Percentiles rank a stretch among this genome's conserved stretches.
Evolutionary conservation across 768 basidiomycete species (phyloP).

Genomic region (Termitomyces sp.): DNA sequence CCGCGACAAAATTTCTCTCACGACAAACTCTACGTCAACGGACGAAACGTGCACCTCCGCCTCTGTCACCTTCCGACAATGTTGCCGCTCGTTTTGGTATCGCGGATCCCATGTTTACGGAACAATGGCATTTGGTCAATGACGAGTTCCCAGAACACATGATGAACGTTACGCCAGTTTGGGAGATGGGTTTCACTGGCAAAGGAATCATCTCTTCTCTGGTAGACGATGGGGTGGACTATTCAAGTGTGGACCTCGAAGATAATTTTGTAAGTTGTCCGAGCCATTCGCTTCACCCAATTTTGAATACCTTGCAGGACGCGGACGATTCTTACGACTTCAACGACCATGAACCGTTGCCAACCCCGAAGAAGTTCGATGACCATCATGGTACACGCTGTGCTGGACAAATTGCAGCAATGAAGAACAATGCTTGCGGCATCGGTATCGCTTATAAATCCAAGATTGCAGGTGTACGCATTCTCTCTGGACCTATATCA

Average conservation of each 20-base stretch:
- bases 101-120: conserved; percentile 73
- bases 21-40: conserved; percentile 66
- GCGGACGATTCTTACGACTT: conserved; percentile 91
- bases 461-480: conserved; percentile 91
- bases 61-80: conserved; percentile 31
- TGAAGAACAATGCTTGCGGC: conserved; percentile 90
- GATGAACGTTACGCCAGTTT: conserved; percentile 92
- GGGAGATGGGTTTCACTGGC: conserved; percentile 90
- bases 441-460: conserved; percentile 91
- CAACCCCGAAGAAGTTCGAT: conserved; percentile 82
- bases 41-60: conserved; percentile 75
- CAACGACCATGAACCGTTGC: conserved; percentile 87
- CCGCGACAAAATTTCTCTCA: conserved; percentile 58
- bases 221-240: conserved; percentile 95
- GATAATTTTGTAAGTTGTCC: conserved; percentile 80
- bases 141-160: conserved; percentile 63
- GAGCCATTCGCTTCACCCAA: neutral
- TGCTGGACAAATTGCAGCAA: conserved; percentile 94
- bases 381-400: conserved; percentile 98
- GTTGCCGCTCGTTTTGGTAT: conserved; percentile 34
- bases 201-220: conserved; percentile 83
- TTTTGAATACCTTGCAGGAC: conserved; percentile 48
- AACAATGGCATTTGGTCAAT: conserved; percentile 51
- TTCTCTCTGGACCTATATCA: conserved; percentile 91
- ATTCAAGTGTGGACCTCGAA: conserved; percentile 80